phyloP scores from a whole-genome alignment of 2,329 filamentous ascomycete genomes.

The Xylariaceae sp. region DNA sequence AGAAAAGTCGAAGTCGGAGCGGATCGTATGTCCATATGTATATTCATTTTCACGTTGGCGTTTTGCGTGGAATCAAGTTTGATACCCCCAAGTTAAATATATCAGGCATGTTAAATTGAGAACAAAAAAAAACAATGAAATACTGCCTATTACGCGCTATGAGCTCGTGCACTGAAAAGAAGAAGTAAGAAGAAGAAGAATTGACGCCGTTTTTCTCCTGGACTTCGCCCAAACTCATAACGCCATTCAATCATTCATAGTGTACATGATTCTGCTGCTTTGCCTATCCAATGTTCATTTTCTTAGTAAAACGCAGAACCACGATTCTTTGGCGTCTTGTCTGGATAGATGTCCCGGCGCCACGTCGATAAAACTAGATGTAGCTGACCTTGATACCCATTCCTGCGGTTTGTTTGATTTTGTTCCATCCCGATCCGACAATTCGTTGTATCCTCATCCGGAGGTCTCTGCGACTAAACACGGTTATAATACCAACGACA shows the following conservation, averaged over 20 bases:
- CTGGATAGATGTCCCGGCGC: not conserved
- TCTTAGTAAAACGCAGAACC: constrained; percentile 1
- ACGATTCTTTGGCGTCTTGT: constrained; percentile 8
- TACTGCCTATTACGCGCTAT: not conserved
- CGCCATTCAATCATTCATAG: constrained; percentile 23
- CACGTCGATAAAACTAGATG: constrained; percentile 50
- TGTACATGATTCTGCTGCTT: constrained; percentile 19
- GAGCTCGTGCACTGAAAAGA: not conserved
- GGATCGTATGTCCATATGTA: constrained; percentile 1
- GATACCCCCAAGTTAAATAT: constrained; percentile 15
- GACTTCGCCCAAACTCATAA: constrained; percentile 14
- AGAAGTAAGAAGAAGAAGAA: not conserved
- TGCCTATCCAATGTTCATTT: too few species aligned
- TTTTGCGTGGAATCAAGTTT: constrained; percentile 20
- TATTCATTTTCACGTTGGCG: constrained; percentile 25
- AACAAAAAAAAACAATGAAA: constrained; percentile 1
- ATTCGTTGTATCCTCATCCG: constrained; percentile 68
- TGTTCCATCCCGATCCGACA: constrained; percentile 68
- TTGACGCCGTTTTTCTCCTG: not conserved
- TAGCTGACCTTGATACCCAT: constrained; percentile 99
- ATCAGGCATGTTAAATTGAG: not conserved
- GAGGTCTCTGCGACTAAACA: constrained; percentile 69
- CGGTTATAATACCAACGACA: constrained; percentile 68
- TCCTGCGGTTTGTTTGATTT: constrained; percentile 76
- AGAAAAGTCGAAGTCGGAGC: not conserved